A percentile compares a stretch with the other conserved stretches of the same genome.
Conservation (phyloP, 1,284 basidiomycete genomes). For the Wolfiporia cocos region DNA sequence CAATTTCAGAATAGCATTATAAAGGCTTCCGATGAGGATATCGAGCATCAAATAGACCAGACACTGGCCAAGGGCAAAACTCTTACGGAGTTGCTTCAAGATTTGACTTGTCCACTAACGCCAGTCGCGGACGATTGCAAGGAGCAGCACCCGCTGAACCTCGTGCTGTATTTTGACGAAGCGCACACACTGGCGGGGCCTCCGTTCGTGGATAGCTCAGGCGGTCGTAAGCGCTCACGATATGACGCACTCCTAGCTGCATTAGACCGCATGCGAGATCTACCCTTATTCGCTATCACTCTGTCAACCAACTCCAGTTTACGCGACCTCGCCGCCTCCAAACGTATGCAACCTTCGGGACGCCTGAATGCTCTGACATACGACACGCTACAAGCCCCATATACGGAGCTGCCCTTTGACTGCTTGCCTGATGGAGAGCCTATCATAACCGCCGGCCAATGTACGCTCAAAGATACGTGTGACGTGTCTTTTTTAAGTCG, state of each 20-base stretch:
- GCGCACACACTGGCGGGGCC: neutral
- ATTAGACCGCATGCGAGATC: too few relatives aligned
- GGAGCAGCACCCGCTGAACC: neutral
- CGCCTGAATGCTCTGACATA: neutral
- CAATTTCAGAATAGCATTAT: too few relatives aligned
- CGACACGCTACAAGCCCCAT: too few relatives aligned
- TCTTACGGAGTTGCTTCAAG: too few relatives aligned
- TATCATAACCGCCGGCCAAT: neutral
- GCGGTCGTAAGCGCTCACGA: neutral
- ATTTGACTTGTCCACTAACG: too few relatives aligned
- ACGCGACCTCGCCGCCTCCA: neutral
- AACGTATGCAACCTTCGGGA: neutral
- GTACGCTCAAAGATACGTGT: neutral
- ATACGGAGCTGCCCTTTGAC: constrained; percentile 1
- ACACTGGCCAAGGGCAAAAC: too few relatives aligned
- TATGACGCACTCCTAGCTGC: too few relatives aligned
- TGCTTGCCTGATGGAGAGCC: neutral
- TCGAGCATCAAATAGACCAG: too few relatives aligned
- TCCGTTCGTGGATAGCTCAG: neutral
- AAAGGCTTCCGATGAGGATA: too few relatives aligned
- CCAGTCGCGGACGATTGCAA: too few relatives aligned
- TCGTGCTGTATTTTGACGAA: constrained; percentile 4
- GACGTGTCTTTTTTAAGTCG: neutral
- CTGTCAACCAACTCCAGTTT: too few relatives aligned
- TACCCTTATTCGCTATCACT: neutral